Evolutionary conservation across 176 grass and related monocot genomes (phyloP).

Genomic region (Neostapfia colusana): DNA sequence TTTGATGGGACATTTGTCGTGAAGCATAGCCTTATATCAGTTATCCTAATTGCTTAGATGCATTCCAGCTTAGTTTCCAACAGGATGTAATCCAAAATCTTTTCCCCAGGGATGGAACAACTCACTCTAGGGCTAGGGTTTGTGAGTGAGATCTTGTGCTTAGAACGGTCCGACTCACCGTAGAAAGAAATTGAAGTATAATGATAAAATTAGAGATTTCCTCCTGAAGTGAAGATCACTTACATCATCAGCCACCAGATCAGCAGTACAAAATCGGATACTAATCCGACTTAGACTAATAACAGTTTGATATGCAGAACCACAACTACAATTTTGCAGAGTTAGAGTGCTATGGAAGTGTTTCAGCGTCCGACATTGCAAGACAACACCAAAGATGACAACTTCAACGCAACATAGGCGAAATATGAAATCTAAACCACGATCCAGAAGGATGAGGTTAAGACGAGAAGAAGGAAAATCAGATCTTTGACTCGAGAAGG

Average conservation of each 20-base stretch:
- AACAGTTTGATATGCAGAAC: not conserved
- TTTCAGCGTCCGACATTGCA: not conserved
- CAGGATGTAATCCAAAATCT: not conserved
- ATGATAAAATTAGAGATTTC: not conserved
- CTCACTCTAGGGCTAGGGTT: not conserved
- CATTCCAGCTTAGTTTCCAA: not conserved
- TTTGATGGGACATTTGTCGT: not conserved
- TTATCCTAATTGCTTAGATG: not conserved
- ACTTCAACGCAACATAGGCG: not conserved
- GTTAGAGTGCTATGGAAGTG: not conserved
- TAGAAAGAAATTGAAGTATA: not conserved
- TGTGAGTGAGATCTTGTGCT: not conserved
- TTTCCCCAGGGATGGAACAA: not conserved
- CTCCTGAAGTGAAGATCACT: not conserved
- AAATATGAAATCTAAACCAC: not conserved
- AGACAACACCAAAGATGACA: not conserved
- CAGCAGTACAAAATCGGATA: not conserved
- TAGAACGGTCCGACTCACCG: not conserved
- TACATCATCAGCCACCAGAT: not conserved
- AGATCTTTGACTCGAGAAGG: slow-evolving; percentile 24
- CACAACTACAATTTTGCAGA: not conserved
- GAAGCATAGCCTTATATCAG: not conserved
- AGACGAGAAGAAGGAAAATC: not conserved
- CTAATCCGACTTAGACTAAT: not conserved
- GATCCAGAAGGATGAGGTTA: not conserved